Percentiles rank a stretch among this genome's conserved stretches.
Evolutionary conservation across 176 grass and related monocot species (phyloP).

Genomic region (Oropetium thomaeum): DNA sequence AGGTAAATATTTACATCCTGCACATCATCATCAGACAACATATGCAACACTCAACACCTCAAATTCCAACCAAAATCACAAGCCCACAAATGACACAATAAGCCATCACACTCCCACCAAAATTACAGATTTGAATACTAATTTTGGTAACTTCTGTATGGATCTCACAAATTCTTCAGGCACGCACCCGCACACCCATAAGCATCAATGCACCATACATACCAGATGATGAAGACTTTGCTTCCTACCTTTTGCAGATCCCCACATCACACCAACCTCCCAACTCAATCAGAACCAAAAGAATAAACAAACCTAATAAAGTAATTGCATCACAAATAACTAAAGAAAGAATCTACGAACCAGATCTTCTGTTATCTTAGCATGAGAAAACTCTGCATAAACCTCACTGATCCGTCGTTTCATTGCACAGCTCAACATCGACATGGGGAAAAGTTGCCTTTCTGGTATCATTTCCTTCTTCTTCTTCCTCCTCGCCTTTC

Average conservation of each 20-base stretch:
- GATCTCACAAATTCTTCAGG: constrained; percentile 3
- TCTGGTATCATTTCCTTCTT: not conserved
- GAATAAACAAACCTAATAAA: not conserved
- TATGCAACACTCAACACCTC: not conserved
- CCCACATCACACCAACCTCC: not conserved
- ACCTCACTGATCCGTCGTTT: constrained; percentile 15
- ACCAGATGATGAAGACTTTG: not conserved
- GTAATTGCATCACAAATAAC: constrained; percentile 5
- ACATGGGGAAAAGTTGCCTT: constrained; percentile 9
- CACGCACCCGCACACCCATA: not conserved
- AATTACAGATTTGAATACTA: not conserved
- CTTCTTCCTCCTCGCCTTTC: not conserved
- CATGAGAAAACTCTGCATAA: not conserved
- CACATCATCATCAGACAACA: not conserved
- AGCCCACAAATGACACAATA: not conserved
- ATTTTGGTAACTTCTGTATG: not conserved
- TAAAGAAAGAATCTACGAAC: constrained; percentile 26
- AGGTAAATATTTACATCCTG: constrained; percentile 7
- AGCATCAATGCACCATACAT: not conserved
- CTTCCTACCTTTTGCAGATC: not conserved
- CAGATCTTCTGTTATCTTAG: constrained; percentile 11
- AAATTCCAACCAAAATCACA: constrained; percentile 8
- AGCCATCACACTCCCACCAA: not conserved
- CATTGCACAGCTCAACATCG: constrained; percentile 25
- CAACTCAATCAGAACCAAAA: not conserved